Conservation (phyloP, 2,329 filamentous ascomycete genomes). For the Aspergillus sp. region DNA sequence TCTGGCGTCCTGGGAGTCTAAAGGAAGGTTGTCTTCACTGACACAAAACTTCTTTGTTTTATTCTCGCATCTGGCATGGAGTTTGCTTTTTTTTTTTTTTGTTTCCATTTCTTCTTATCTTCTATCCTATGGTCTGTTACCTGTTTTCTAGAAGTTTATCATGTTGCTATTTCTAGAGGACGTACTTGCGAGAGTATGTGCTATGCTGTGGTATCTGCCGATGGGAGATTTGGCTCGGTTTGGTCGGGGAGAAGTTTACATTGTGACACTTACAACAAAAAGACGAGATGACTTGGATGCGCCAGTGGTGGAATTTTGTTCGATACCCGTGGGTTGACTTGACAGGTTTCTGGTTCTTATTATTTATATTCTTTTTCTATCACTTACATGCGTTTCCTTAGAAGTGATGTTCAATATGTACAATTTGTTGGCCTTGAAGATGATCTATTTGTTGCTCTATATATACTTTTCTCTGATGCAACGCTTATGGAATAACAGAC, state of each 20-base stretch:
- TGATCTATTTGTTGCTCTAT: not conserved
- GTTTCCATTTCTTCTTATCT: slow-evolving; percentile 7
- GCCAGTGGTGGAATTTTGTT: slow-evolving; percentile 14
- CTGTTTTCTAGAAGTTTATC: slow-evolving; percentile 5
- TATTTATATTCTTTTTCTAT: not conserved
- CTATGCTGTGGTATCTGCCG: not conserved
- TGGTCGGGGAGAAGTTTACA: not conserved
- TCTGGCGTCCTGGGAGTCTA: slow-evolving; percentile 24
- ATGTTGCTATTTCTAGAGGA: not conserved
- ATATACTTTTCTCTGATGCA: not conserved
- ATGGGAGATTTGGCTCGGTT: not conserved
- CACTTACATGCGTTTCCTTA: not conserved
- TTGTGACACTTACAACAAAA: slow-evolving; percentile 5
- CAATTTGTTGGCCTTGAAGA: not conserved
- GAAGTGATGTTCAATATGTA: not conserved
- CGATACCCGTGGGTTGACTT: slow-evolving; percentile 25
- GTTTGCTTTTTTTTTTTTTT: slow-evolving; percentile 13
- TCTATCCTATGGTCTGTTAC: slow-evolving; percentile 5
- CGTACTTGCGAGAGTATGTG: not conserved
- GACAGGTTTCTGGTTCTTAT: not conserved
- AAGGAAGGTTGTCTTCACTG: slow-evolving; percentile 12
- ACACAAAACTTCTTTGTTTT: slow-evolving; percentile 8
- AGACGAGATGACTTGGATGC: slow-evolving; percentile 9
- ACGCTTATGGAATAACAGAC: not conserved
- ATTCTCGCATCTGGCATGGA: slow-evolving; percentile 20